A percentile compares a stretch with the other conserved stretches of the same genome.
Conservation (phyloP, 2,329 filamentous ascomycete genomes). For the Zasmidium citrigriseum region DNA sequence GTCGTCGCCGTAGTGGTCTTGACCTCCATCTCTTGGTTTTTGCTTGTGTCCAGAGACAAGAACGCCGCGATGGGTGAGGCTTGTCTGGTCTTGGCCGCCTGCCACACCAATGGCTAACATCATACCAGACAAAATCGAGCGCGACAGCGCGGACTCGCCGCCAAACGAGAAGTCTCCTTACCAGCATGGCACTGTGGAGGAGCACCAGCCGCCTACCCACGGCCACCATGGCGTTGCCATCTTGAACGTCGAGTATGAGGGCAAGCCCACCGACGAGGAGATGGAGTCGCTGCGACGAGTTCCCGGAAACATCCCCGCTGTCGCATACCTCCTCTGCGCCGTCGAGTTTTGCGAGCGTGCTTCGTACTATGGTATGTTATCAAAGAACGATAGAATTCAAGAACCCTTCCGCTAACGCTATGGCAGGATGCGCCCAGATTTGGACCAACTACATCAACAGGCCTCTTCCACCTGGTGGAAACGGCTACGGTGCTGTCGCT, state of each 20-base stretch:
- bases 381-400: not conserved
- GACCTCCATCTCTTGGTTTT: not conserved
- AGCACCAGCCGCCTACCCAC: not conserved
- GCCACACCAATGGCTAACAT: not conserved
- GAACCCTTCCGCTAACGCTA: slow-evolving; percentile 43
- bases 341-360: slow-evolving; percentile 53
- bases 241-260: slow-evolving; percentile 18
- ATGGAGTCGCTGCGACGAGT: slow-evolving; percentile 45
- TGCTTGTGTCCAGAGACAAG: not conserved
- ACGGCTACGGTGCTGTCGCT: slow-evolving; percentile 37
- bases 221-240: not conserved
- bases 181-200: not conserved
- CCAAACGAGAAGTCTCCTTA: not conserved
- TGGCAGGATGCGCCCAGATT: slow-evolving; percentile 25
- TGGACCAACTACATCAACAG: slow-evolving; percentile 45
- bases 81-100: not conserved
- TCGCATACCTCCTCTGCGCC: slow-evolving; percentile 40
- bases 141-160: not conserved
- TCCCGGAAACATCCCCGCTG: slow-evolving; percentile 40
- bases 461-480: slow-evolving; percentile 22
- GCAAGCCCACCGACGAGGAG: slow-evolving; percentile 45
- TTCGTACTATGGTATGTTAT: slow-evolving; percentile 39
- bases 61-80: not conserved
- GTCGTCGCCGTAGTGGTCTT: not conserved
- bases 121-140: not conserved